phyloP scores from a whole-genome alignment of 306 rosid genomes.

The Corylus heterophylla region DNA sequence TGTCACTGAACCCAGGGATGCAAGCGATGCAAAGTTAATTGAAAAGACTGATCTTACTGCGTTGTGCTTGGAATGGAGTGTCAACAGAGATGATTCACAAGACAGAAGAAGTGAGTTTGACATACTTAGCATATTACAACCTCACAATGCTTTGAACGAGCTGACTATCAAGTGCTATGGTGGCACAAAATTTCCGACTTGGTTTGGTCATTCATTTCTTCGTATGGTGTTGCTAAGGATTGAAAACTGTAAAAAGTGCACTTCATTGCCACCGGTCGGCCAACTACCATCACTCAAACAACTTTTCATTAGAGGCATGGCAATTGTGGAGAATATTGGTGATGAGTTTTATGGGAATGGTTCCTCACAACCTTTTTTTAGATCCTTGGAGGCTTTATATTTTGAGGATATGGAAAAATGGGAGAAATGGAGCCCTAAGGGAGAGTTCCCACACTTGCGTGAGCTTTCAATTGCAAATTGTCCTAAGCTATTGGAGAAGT shows the following conservation, averaged over 20 bases:
- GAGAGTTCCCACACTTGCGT: not conserved
- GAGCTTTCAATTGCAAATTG: not conserved
- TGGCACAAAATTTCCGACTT: not conserved
- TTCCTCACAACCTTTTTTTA: not conserved
- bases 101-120: not conserved
- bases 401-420: not conserved
- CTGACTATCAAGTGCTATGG: not conserved
- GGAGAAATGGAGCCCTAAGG: not conserved
- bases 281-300: not conserved
- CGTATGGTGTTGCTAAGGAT: not conserved
- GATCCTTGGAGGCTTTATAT: not conserved
- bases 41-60: too few species aligned
- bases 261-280: constrained; percentile 4
- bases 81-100: not conserved
- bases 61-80: too few species aligned
- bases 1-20: too few species aligned
- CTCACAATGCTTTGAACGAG: not conserved
- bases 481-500: not conserved
- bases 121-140: constrained; percentile 1
- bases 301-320: not conserved
- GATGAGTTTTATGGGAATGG: constrained; percentile 4
- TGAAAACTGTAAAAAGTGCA: not conserved
- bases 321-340: not conserved
- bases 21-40: too few species aligned
- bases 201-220: constrained; percentile 8